A percentile compares a stretch with the other conserved stretches of the same genome.
phyloP scores from a whole-genome alignment of 2,329 filamentous ascomycete species.

The Saccharata proteae region DNA sequence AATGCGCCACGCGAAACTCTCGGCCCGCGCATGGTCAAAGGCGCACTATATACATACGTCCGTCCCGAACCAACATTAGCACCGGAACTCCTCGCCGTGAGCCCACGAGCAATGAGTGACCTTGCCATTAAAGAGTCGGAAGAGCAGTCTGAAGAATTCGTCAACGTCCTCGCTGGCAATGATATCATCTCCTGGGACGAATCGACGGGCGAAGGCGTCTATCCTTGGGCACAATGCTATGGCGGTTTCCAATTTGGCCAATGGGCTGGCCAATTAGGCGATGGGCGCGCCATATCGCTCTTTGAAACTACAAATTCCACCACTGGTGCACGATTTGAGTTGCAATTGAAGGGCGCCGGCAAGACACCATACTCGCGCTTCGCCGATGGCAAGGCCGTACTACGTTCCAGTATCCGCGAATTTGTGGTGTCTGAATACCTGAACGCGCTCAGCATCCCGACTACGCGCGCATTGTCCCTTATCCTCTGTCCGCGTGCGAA shows the following conservation, averaged over 20 bases:
- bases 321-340: conserved; percentile 65
- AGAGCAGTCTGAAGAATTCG: conserved; percentile 60
- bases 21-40: conserved; percentile 69
- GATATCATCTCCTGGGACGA: conserved; percentile 69
- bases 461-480: conserved; percentile 74
- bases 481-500: conserved; percentile 60
- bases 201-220: conserved; percentile 51
- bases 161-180: conserved; percentile 68
- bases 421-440: conserved; percentile 86
- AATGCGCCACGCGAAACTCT: conserved; percentile 65
- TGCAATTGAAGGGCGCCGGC: conserved; percentile 91
- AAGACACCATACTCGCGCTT: conserved; percentile 92
- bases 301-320: conserved; percentile 74
- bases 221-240: conserved; percentile 98
- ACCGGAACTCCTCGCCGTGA: conserved; percentile 72
- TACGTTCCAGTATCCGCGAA: conserved; percentile 86
- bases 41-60: conserved; percentile 82
- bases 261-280: conserved; percentile 93
- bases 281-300: conserved; percentile 85
- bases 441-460: conserved; percentile 73
- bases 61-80: conserved; percentile 61
- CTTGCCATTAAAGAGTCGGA: conserved; percentile 63
- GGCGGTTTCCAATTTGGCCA: conserved; percentile 62
- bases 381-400: conserved; percentile 86
- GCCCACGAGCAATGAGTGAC: conserved; percentile 64